Conservation (phyloP, 1,139 yeast species). For the Kurtzmaniella quercitrusa region DNA sequence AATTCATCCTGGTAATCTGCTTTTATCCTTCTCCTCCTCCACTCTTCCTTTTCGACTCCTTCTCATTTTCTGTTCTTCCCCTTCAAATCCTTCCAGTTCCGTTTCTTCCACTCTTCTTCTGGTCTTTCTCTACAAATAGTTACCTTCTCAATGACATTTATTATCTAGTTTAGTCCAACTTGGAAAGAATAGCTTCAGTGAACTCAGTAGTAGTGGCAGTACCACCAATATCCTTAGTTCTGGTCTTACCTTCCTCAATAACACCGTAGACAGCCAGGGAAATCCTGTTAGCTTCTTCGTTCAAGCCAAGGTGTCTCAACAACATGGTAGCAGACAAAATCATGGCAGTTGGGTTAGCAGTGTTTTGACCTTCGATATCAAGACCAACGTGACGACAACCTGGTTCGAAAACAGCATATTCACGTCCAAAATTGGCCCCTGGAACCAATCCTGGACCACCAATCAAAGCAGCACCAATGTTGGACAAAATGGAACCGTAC, state of each 20-base stretch:
- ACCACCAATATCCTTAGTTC: constrained; percentile 90
- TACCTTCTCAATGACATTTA: constrained; percentile 1
- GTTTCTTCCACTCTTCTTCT: neutral
- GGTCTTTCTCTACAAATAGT: neutral
- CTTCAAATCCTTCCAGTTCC: no score
- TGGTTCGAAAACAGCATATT: constrained; percentile 97
- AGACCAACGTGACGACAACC: constrained; percentile 99
- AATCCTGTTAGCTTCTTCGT: constrained; percentile 78
- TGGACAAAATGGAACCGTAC: constrained; percentile 95
- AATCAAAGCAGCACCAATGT: constrained; percentile 96
- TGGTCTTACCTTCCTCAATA: constrained; percentile 76
- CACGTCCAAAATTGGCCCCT: constrained; percentile 98
- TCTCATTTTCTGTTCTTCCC: no score
- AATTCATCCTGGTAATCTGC: no score
- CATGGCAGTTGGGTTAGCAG: constrained; percentile 98
- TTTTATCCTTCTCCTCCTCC: no score
- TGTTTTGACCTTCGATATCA: constrained; percentile 89
- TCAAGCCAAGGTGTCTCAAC: constrained; percentile 92
- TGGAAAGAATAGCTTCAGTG: constrained; percentile 75
- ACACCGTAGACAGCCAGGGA: constrained; percentile 86
- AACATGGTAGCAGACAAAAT: constrained; percentile 84
- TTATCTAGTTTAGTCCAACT: constrained; percentile 38
- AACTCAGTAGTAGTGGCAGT: constrained; percentile 84
- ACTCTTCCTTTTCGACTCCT: no score
- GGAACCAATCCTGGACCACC: constrained; percentile 99